phyloP scores from a whole-genome alignment of 257 asterid genomes.

The Thymus mandschuricus region DNA sequence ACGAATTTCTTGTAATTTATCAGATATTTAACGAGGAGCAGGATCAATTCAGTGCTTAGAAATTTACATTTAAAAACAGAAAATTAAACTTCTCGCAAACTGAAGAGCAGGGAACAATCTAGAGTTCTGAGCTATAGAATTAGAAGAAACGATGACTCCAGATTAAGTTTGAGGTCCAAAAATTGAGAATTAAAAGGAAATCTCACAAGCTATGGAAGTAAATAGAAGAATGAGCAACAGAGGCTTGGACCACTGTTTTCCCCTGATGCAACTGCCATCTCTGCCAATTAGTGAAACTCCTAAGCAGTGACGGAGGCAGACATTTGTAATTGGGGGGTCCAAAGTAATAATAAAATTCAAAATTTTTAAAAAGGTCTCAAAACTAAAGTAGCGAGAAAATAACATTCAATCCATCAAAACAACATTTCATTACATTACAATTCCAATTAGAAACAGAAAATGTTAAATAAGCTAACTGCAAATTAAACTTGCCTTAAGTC shows the following conservation, averaged over 20 bases:
- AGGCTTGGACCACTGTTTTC: constrained; percentile 29
- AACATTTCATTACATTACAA: too few species aligned
- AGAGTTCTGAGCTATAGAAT: not conserved
- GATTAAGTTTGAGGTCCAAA: not conserved
- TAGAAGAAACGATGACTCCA: not conserved
- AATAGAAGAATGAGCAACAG: constrained; percentile 31
- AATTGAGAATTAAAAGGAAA: not conserved
- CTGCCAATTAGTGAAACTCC: constrained; percentile 40
- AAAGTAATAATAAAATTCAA: too few species aligned
- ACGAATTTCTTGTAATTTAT: too few species aligned
- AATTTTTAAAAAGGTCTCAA: too few species aligned
- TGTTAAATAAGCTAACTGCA: too few species aligned
- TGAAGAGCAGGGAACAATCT: constrained; percentile 5
- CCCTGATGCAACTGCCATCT: constrained; percentile 21
- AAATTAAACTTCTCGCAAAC: not conserved
- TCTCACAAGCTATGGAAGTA: constrained; percentile 45
- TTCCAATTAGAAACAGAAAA: too few species aligned
- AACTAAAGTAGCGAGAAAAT: too few species aligned
- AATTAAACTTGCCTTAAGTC: too few species aligned
- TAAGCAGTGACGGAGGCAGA: too few species aligned
- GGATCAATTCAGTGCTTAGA: not conserved
- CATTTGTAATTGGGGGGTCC: too few species aligned
- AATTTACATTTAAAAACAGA: not conserved
- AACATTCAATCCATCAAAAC: too few species aligned
- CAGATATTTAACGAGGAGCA: too few species aligned